phyloP scores from a whole-genome alignment of 1,284 basidiomycete species.

The Heliocybe sulcata region DNA sequence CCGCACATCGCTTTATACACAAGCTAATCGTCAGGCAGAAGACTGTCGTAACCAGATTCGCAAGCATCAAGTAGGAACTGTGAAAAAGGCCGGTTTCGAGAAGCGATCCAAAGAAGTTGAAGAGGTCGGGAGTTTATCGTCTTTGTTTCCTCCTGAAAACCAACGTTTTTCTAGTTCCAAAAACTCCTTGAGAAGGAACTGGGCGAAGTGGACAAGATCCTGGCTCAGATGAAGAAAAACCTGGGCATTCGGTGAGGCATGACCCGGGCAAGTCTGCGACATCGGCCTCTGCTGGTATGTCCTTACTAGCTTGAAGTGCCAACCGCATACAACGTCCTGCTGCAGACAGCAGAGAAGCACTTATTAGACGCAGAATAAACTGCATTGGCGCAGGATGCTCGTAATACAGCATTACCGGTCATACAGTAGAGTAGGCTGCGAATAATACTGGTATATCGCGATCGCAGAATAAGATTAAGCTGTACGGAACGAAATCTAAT shows the following conservation, averaged over 20 bases:
- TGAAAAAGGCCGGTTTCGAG: conserved; percentile 62
- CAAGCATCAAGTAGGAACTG: conserved; percentile 51
- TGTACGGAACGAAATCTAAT: background rate
- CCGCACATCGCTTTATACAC: conserved; percentile 43
- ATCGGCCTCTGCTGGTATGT: too few species aligned
- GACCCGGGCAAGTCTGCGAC: too few species aligned
- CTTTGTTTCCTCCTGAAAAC: background rate
- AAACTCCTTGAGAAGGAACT: conserved; percentile 57
- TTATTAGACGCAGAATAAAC: background rate
- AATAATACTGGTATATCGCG: background rate
- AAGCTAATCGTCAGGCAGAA: conserved; percentile 57
- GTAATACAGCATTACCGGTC: background rate
- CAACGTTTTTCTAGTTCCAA: conserved; percentile 47
- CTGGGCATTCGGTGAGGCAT: conserved; percentile 22
- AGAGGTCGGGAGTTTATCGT: conserved; percentile 35
- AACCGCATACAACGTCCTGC: too few species aligned
- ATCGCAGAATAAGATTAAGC: background rate
- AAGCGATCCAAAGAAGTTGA: conserved; percentile 61
- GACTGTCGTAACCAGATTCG: conserved; percentile 70
- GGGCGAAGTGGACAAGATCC: conserved; percentile 55
- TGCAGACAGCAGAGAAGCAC: conserved; percentile 1
- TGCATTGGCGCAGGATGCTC: background rate
- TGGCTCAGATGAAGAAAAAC: conserved; percentile 57
- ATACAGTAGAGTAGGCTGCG: background rate
- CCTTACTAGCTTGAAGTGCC: too few species aligned